Evolutionary conservation across 83 land plant species (phyloP), one percentile per base, ranked within the genome.

Genomic region (Diphasiastrum complanatum): DNA sequence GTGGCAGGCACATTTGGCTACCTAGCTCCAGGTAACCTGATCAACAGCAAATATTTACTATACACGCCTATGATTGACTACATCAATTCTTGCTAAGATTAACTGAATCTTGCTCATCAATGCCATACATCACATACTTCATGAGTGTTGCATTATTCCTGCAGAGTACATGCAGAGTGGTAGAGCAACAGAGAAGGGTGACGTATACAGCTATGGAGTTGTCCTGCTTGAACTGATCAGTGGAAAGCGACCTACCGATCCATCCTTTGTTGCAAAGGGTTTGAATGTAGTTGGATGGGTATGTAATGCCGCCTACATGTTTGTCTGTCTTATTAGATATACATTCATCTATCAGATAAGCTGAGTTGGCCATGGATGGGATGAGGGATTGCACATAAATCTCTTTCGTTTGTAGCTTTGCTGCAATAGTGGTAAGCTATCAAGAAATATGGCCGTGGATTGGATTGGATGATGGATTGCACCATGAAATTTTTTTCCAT

Each of bases 1-100:
- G 71, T 72, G 4, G 69, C 75, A 18, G 75, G 75, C 12, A 72
- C 75, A 30, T 65, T 66, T 59, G 75, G 75, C 41, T 72, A 72
- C 63, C 60, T 72, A 4, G 75, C 75, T 45, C 75, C 75, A 31
- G 75, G 75, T 92, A 47, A 36, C 14, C n/a, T 72, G 45, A 68
- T 19, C 45, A 38, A 29, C 18, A 1, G 12, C 25, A 11, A 4
- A 20, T 36, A 55, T 51, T 57, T 58, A 45, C 61, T 34, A 45
- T 34, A 32, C 37, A 58, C 22, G 61, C 43, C 43, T 58, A 32
- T 33, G 61, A 45, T 23, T 25, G 38, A 35, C 32, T 29, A 58
- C 61, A 58, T 45, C 61, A 36, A 58, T 34, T 1, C 43, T 36
- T 22, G 61, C 34, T 36, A 45, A 34, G 22, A 34, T 34, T 37